Conservation (phyloP, 2,329 filamentous ascomycete genomes). For the Corniculantispora saksenae region DNA sequence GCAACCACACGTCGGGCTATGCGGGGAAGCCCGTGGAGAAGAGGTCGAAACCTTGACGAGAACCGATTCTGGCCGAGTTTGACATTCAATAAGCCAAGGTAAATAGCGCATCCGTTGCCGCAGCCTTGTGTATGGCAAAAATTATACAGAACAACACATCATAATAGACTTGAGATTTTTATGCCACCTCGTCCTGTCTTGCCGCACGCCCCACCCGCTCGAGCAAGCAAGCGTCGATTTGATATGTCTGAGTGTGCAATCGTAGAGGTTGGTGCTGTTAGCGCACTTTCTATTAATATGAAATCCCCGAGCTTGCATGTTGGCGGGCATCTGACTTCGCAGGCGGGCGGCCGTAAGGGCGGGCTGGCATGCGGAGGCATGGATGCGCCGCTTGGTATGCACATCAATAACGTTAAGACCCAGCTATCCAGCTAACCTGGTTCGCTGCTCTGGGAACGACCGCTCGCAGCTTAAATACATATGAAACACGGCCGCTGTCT, state of each 20-base stretch:
- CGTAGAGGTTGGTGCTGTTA: neutral
- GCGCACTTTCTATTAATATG: neutral
- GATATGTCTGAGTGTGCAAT: neutral
- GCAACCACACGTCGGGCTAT: conserved; percentile 7
- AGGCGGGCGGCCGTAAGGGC: neutral
- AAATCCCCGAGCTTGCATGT: neutral
- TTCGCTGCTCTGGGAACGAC: neutral
- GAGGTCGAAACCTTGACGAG: neutral
- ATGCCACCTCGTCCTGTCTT: neutral
- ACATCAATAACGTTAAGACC: neutral
- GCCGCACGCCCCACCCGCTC: neutral
- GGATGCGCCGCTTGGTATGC: neutral
- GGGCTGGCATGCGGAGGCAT: neutral
- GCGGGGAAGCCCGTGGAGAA: conserved; percentile 9
- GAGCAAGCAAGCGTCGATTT: neutral
- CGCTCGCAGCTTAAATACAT: neutral
- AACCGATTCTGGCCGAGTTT: conserved; percentile 10
- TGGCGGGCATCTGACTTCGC: neutral
- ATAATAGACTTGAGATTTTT: conserved; percentile 1
- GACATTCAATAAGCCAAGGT: neutral
- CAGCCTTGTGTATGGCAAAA: neutral
- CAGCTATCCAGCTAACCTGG: neutral
- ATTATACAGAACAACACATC: neutral
- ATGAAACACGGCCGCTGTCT: neutral
- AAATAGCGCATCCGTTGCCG: neutral